Conservation (phyloP, 2,329 filamentous ascomycete genomes). For the Purpureocillium takamizusanense region DNA sequence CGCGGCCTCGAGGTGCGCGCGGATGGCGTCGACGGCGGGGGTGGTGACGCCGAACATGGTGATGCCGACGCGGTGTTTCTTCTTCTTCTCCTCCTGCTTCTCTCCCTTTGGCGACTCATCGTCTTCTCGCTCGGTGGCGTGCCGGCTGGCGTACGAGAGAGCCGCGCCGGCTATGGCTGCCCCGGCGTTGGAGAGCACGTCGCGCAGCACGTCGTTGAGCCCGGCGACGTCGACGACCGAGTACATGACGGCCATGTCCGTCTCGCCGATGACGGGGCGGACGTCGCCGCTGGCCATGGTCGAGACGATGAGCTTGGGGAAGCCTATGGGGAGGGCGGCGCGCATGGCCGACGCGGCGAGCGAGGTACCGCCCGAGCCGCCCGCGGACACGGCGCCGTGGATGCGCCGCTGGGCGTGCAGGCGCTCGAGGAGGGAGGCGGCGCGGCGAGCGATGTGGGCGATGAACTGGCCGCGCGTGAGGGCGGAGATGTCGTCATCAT, state of each 20-base stretch:
- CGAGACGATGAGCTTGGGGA: slow-evolving; percentile 62
- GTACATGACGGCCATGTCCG: slow-evolving; percentile 62
- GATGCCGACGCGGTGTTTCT: slow-evolving; percentile 46
- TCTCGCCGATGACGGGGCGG: slow-evolving; percentile 54
- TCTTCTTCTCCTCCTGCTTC: too few species aligned
- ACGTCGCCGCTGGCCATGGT: slow-evolving; percentile 62
- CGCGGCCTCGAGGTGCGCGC: slow-evolving; percentile 35
- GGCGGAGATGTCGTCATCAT: slow-evolving; percentile 20
- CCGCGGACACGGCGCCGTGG: slow-evolving; percentile 49
- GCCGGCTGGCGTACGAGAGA: slow-evolving; percentile 23
- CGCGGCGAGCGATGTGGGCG: slow-evolving; percentile 41
- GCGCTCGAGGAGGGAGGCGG: slow-evolving; percentile 28
- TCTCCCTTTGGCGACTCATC: background rate
- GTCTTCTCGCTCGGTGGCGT: slow-evolving; percentile 2
- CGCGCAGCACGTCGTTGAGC: slow-evolving; percentile 47
- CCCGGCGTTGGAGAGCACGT: slow-evolving; percentile 54
- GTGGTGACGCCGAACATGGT: slow-evolving; percentile 73
- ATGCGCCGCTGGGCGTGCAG: slow-evolving; percentile 30
- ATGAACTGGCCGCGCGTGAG: slow-evolving; percentile 47
- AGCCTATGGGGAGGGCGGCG: slow-evolving; percentile 49
- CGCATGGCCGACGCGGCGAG: slow-evolving; percentile 54
- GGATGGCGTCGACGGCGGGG: slow-evolving; percentile 48
- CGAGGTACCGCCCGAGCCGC: slow-evolving; percentile 55
- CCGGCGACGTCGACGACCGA: slow-evolving; percentile 64
- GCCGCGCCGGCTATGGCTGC: slow-evolving; percentile 53